These are phyloP conservation scores for Globisporangium carolinianum DNA, from an alignment of 352 stramenopile species.

Conservation along the genomic window DNA sequence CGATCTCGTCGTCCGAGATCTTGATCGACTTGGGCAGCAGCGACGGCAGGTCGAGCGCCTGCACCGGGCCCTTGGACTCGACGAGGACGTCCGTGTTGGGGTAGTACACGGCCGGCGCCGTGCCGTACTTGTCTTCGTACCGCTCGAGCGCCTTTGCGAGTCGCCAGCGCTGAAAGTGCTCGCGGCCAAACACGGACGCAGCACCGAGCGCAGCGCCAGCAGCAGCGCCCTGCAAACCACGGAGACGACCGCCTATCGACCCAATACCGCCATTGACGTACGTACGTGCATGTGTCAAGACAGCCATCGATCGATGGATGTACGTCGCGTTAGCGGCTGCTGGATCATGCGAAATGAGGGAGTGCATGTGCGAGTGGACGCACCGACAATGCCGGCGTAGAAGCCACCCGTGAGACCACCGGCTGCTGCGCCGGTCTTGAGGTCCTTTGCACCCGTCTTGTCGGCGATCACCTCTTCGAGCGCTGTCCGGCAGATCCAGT, in stretches of 20 bases:
- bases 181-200: constrained; percentile 50
- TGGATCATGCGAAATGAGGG: neutral
- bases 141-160: constrained; percentile 64
- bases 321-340: too few species aligned
- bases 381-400: constrained; percentile 61
- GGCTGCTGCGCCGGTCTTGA: constrained; percentile 43
- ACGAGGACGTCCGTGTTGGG: constrained; percentile 52
- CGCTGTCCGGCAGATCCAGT: constrained; percentile 18
- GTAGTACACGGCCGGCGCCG: constrained; percentile 52
- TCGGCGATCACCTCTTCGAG: constrained; percentile 74
- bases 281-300: neutral
- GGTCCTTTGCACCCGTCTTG: constrained; percentile 56
- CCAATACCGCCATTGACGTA: neutral
- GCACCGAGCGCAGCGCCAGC: constrained; percentile 54
- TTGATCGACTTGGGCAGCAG: constrained; percentile 65
- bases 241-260: constrained; percentile 44
- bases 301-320: neutral
- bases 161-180: constrained; percentile 76
- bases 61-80: constrained; percentile 48
- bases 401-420: constrained; percentile 67
- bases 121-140: constrained; percentile 77
- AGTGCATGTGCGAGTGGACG: constrained; percentile 5
- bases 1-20: constrained; percentile 69
- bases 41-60: constrained; percentile 57
- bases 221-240: constrained; percentile 56